phyloP scores from a whole-genome alignment of 208 protist species.

The Acanthamoeba healyi region DNA sequence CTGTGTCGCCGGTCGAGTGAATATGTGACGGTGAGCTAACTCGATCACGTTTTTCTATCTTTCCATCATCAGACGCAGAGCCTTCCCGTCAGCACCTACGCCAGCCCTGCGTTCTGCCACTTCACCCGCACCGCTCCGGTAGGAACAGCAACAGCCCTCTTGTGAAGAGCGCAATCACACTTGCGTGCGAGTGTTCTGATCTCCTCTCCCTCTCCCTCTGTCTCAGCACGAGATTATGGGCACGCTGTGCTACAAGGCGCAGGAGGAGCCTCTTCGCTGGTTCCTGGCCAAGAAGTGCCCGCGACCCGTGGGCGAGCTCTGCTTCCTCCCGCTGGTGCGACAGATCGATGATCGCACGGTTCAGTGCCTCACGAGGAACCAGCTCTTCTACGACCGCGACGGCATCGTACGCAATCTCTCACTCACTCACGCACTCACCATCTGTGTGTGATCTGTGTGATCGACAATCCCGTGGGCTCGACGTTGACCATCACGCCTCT shows the following conservation, averaged over 20 bases:
- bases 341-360: conserved; percentile 1
- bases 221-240: not conserved
- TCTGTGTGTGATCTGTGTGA: too few relatives aligned
- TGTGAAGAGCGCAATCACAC: not conserved
- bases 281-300: not conserved
- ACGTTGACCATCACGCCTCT: not conserved
- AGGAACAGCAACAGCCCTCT: too few relatives aligned
- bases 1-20: not conserved
- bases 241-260: conserved; percentile 19
- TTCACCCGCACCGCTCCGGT: not conserved
- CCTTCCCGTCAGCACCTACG: conserved; percentile 9
- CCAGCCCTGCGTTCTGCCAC: not conserved
- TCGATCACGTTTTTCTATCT: too few relatives aligned
- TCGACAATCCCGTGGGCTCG: too few relatives aligned
- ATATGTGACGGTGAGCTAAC: too few relatives aligned
- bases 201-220: not conserved
- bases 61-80: not conserved
- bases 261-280: not conserved
- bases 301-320: not conserved
- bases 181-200: not conserved
- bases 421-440: not conserved
- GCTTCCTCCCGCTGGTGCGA: not conserved
- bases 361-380: not conserved
- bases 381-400: conserved; percentile 18
- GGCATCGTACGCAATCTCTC: not conserved